Evolutionary conservation across 306 rosid genomes (phyloP).

Genomic region (Delonix regia): DNA sequence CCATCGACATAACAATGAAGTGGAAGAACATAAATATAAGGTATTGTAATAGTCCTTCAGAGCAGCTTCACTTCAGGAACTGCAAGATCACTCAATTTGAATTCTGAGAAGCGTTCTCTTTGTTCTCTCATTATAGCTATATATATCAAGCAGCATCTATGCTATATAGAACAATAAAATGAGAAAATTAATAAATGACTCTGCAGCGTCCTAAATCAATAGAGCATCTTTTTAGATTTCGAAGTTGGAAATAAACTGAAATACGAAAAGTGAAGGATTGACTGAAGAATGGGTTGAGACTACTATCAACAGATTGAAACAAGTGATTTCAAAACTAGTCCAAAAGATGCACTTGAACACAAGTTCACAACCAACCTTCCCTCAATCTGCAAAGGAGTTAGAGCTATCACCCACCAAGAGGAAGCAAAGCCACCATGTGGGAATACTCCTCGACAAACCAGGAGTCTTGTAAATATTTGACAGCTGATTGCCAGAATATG

Average conservation of each 20-base stretch:
- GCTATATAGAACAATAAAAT: neutral
- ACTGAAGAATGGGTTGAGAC: neutral
- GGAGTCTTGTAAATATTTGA: slow-evolving; percentile 26
- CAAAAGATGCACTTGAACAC: slow-evolving; percentile 18
- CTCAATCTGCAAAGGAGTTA: slow-evolving; percentile 33
- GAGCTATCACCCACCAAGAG: slow-evolving; percentile 31
- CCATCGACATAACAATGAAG: slow-evolving; percentile 37
- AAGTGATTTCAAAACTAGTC: slow-evolving; percentile 5
- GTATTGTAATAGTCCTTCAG: too few species aligned
- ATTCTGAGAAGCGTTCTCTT: neutral
- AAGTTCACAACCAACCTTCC: slow-evolving; percentile 46
- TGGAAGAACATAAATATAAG: neutral
- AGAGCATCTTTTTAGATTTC: neutral
- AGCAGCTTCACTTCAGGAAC: slow-evolving; percentile 26
- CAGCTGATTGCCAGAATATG: slow-evolving; percentile 28
- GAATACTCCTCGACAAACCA: slow-evolving; percentile 18
- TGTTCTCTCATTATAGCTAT: neutral
- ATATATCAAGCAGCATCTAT: neutral
- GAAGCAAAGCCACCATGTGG: slow-evolving; percentile 17
- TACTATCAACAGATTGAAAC: slow-evolving; percentile 1
- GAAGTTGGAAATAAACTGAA: neutral
- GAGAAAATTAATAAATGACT: neutral
- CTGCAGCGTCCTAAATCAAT: slow-evolving; percentile 5
- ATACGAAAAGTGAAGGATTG: neutral
- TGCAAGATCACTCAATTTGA: neutral